Conservation (phyloP, 2,329 filamentous ascomycete genomes). For the Arthrobotrys sinensis region DNA sequence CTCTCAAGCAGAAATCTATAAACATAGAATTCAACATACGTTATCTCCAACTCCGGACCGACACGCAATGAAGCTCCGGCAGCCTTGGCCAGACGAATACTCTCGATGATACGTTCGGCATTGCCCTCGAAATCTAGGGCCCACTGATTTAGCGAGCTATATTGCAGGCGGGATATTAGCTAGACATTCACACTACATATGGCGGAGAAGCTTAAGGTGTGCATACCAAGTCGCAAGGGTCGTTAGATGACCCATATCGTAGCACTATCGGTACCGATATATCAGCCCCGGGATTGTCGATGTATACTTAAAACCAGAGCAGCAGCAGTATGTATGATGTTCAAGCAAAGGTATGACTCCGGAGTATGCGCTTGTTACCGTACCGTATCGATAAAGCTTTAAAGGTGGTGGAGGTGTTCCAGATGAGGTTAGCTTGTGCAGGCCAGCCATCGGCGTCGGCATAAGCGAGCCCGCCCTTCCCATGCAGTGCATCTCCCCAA, state of each 20-base stretch:
- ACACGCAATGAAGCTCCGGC: slow-evolving; percentile 76
- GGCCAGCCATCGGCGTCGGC: slow-evolving; percentile 16
- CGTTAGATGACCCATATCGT: slow-evolving; percentile 67
- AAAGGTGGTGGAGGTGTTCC: not conserved
- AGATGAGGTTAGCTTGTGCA: not conserved
- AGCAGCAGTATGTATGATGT: not conserved
- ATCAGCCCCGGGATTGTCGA: not conserved
- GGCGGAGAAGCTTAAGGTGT: slow-evolving; percentile 61
- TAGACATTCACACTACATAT: not conserved
- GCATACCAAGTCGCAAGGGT: slow-evolving; percentile 68
- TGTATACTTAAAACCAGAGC: too few relatives aligned
- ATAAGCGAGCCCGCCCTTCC: slow-evolving; percentile 15
- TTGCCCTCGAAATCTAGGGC: slow-evolving; percentile 78
- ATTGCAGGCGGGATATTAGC: not conserved
- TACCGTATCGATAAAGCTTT: slow-evolving; percentile 1
- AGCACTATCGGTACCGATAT: not conserved
- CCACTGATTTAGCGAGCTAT: slow-evolving; percentile 68
- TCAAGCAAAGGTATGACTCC: slow-evolving; percentile 10
- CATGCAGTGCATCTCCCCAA: slow-evolving; percentile 2
- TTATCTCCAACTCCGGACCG: slow-evolving; percentile 73
- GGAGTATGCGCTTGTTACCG: too few relatives aligned
- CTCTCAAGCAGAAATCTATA: not conserved
- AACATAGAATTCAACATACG: slow-evolving; percentile 63
- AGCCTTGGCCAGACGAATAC: slow-evolving; percentile 74
- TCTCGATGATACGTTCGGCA: slow-evolving; percentile 75